Percentiles rank a stretch among this genome's conserved stretches.
Conservation (phyloP, 495 filamentous ascomycete species). For the Xylaria bambusicola region DNA sequence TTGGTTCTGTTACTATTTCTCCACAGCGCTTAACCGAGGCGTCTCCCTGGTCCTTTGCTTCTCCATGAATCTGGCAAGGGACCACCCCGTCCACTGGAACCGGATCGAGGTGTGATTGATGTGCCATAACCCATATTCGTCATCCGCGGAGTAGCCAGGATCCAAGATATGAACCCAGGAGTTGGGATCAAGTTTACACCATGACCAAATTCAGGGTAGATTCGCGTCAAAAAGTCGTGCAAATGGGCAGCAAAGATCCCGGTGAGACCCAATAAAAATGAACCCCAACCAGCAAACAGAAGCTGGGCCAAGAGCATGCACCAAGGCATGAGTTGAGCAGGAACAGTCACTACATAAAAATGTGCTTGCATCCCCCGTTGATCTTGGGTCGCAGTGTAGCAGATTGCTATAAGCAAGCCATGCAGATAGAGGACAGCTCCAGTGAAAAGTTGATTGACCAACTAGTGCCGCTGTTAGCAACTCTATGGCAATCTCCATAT, state of each 20-base stretch:
- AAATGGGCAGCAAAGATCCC: constrained; percentile 82
- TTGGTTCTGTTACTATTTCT: neutral
- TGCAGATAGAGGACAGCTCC: constrained; percentile 57
- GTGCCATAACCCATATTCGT: constrained; percentile 61
- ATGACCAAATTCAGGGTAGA: constrained; percentile 82
- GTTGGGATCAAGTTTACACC: constrained; percentile 71
- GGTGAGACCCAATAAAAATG: constrained; percentile 57
- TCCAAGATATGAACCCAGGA: constrained; percentile 63
- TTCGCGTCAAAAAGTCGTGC: constrained; percentile 79
- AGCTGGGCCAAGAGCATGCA: constrained; percentile 71
- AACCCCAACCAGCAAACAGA: constrained; percentile 53
- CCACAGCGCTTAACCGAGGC: constrained; percentile 56
- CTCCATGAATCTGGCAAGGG: constrained; percentile 63
- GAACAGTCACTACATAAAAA: constrained; percentile 78
- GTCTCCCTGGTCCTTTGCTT: constrained; percentile 64
- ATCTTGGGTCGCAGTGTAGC: constrained; percentile 81
- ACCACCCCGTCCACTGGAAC: constrained; percentile 42
- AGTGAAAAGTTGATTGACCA: constrained; percentile 52
- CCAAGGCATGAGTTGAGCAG: constrained; percentile 72
- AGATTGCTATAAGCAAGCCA: constrained; percentile 73
- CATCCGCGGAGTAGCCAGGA: constrained; percentile 54
- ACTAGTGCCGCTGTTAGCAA: constrained; percentile 40
- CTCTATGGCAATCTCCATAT: neutral
- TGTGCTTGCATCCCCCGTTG: constrained; percentile 68
- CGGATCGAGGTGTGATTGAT: constrained; percentile 41